A percentile compares a stretch with the other conserved stretches of the same genome.
Evolutionary conservation across 2,329 filamentous ascomycete genomes (phyloP).

Genomic region (Chaetomium sp.): DNA sequence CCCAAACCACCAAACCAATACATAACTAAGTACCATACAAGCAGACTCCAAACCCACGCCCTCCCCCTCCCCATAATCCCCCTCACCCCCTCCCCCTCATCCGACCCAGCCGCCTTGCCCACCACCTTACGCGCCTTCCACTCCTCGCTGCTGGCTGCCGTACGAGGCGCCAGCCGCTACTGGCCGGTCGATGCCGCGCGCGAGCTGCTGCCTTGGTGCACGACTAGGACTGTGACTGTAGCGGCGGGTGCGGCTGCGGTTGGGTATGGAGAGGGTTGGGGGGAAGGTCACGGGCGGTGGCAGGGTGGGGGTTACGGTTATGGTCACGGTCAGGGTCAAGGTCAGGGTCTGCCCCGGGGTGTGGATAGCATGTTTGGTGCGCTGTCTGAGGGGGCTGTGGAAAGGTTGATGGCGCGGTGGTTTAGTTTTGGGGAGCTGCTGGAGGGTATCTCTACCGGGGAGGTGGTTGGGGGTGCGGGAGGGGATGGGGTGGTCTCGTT

Average conservation of each 20-base stretch:
- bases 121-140: conserved; percentile 45
- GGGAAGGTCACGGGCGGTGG: too few species aligned
- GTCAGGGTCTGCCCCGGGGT: background rate
- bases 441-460: background rate
- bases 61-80: conserved; percentile 48
- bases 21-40: background rate
- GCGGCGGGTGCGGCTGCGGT: too few species aligned
- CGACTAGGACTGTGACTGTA: conserved; percentile 17
- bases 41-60: conserved; percentile 40
- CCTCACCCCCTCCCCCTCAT: conserved; percentile 40
- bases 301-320: conserved; percentile 19
- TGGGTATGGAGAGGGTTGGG: background rate
- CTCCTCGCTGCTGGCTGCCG: conserved; percentile 33
- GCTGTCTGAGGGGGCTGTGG: conserved; percentile 35
- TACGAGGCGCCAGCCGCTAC: background rate
- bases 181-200: conserved; percentile 17
- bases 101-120: conserved; percentile 36
- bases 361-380: background rate
- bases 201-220: conserved; percentile 42
- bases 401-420: conserved; percentile 34
- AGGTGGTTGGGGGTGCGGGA: conserved; percentile 26
- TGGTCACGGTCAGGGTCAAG: conserved; percentile 27
- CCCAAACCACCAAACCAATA: background rate
- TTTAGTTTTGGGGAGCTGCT: conserved; percentile 11
- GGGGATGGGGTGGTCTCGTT: conserved; percentile 22